Percentiles rank a stretch among this genome's conserved stretches.
phyloP scores from a whole-genome alignment of 768 basidiomycete genomes.

The Podaxis rugospora region DNA sequence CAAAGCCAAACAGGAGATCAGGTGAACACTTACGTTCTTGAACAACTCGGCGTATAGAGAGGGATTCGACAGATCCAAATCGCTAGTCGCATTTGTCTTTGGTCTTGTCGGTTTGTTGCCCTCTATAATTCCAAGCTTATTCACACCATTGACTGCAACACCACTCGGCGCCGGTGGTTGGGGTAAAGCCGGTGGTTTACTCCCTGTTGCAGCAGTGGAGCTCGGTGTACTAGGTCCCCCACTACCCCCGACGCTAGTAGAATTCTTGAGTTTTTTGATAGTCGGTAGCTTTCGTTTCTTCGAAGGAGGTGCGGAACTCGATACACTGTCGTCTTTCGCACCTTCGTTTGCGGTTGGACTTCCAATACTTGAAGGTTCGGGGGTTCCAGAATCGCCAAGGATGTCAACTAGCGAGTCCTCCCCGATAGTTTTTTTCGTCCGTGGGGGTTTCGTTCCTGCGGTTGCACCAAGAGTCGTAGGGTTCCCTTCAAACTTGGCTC shows the following conservation, averaged over 20 bases:
- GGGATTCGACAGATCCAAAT: slow-evolving; percentile 60
- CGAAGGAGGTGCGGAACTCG: slow-evolving; percentile 18
- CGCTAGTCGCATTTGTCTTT: slow-evolving; percentile 35
- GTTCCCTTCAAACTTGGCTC: slow-evolving; percentile 9
- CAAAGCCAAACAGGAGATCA: background rate
- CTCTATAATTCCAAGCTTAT: slow-evolving; percentile 23
- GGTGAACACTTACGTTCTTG: slow-evolving; percentile 37
- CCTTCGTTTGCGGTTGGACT: background rate
- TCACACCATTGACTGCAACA: slow-evolving; percentile 14
- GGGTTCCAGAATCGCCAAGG: slow-evolving; percentile 24
- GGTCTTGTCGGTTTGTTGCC: slow-evolving; percentile 21
- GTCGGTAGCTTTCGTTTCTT: slow-evolving; percentile 64
- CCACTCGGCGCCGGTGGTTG: background rate
- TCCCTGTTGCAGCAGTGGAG: slow-evolving; percentile 16
- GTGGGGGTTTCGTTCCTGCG: slow-evolving; percentile 23
- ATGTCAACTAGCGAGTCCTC: slow-evolving; percentile 32
- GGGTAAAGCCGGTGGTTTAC: slow-evolving; percentile 16
- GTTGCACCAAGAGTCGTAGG: slow-evolving; percentile 2
- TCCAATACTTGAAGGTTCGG: slow-evolving; percentile 20
- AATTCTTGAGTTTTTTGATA: slow-evolving; percentile 61
- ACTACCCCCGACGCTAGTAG: slow-evolving; percentile 21
- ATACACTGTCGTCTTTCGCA: background rate
- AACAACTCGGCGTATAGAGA: slow-evolving; percentile 65
- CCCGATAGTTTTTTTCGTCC: slow-evolving; percentile 19
- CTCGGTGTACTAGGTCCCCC: slow-evolving; percentile 15